Conservation (phyloP, 2,329 filamentous ascomycete genomes). For the Passalora sequoiae region DNA sequence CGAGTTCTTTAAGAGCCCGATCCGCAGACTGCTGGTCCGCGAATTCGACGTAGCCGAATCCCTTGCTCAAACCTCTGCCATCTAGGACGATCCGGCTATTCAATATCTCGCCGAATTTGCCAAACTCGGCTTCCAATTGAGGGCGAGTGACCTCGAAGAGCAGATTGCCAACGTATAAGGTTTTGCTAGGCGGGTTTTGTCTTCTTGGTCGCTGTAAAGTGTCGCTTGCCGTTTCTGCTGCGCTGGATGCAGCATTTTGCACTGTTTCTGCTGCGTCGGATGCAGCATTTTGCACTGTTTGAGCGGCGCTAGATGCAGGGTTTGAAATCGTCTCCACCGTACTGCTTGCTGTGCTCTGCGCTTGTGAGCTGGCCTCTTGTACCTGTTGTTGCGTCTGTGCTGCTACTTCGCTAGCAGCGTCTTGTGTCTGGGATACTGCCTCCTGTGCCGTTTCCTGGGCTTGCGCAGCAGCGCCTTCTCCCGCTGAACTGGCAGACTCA, state of each 20-base stretch:
- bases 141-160: slow-evolving; percentile 62
- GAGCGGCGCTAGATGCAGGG: slow-evolving; percentile 7
- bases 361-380: slow-evolving; percentile 14
- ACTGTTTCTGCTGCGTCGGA: neutral
- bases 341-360: slow-evolving; percentile 12
- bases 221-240: neutral
- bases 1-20: slow-evolving; percentile 52
- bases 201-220: neutral
- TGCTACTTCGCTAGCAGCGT: slow-evolving; percentile 15
- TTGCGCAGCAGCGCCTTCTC: slow-evolving; percentile 15
- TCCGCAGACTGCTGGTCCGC: slow-evolving; percentile 49
- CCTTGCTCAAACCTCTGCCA: slow-evolving; percentile 61
- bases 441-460: slow-evolving; percentile 22
- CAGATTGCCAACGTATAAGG: slow-evolving; percentile 63
- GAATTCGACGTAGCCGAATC: slow-evolving; percentile 64
- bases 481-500: slow-evolving; percentile 21
- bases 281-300: slow-evolving; percentile 3
- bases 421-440: slow-evolving; percentile 10
- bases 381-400: slow-evolving; percentile 23
- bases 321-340: slow-evolving; percentile 13
- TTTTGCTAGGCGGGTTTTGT: slow-evolving; percentile 34
- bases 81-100: slow-evolving; percentile 56
- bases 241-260: slow-evolving; percentile 6
- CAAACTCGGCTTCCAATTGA: slow-evolving; percentile 56
- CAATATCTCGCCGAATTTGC: slow-evolving; percentile 53